Conservation (phyloP, 805 yeast species). For the Candida tibetensis region DNA sequence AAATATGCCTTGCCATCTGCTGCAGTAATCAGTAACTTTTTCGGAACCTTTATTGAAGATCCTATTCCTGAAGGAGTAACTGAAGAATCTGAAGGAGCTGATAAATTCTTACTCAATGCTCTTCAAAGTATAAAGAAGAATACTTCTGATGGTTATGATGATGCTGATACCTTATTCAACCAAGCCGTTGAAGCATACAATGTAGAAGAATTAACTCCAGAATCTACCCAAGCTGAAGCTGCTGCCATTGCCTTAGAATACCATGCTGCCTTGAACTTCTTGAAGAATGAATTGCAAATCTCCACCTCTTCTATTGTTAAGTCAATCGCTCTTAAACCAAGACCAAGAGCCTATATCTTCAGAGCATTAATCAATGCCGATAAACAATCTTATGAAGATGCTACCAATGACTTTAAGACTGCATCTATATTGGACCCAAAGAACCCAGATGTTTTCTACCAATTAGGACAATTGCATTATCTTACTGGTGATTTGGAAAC, state of each 20-base stretch:
- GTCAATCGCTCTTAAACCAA: slow-evolving; percentile 66
- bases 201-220: slow-evolving; percentile 28
- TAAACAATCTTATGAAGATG: slow-evolving; percentile 58
- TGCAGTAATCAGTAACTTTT: slow-evolving; percentile 79
- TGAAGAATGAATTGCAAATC: slow-evolving; percentile 66
- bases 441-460: slow-evolving; percentile 84
- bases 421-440: slow-evolving; percentile 70
- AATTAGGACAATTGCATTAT: slow-evolving; percentile 89
- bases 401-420: slow-evolving; percentile 61
- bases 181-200: slow-evolving; percentile 56
- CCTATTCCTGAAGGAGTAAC: slow-evolving; percentile 46
- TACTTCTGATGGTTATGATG: slow-evolving; percentile 58
- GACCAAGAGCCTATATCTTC: slow-evolving; percentile 78
- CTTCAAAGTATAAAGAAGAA: slow-evolving; percentile 51
- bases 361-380: slow-evolving; percentile 84
- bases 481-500: slow-evolving; percentile 68
- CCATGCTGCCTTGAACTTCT: slow-evolving; percentile 76
- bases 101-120: slow-evolving; percentile 63
- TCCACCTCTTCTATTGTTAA: slow-evolving; percentile 64
- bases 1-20: slow-evolving; percentile 71
- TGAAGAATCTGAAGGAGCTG: slow-evolving; percentile 57
- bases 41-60: slow-evolving; percentile 76
- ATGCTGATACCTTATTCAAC: slow-evolving; percentile 55
- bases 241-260: slow-evolving; percentile 79
- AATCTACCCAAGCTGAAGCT: slow-evolving; percentile 37